Percentiles rank a stretch among this genome's conserved stretches.
Conservation (phyloP, 2,329 filamentous ascomycete species). For the Aspergillus piperis region DNA sequence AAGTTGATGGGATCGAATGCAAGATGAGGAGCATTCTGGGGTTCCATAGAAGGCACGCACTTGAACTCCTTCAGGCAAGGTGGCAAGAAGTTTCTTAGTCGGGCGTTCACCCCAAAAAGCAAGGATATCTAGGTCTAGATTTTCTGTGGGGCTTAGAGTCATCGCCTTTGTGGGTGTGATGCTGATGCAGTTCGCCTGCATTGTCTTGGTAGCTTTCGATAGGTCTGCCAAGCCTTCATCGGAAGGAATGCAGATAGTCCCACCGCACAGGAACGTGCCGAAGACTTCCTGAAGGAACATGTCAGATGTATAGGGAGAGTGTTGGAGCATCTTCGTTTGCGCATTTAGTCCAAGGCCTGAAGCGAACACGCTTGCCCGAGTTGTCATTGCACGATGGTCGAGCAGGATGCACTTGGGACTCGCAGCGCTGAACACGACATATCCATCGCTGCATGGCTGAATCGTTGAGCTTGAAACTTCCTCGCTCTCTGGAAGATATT, state of each 20-base stretch:
- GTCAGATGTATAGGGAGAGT: slow-evolving; percentile 50
- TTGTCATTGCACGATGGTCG: slow-evolving; percentile 36
- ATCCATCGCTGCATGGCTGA: slow-evolving; percentile 27
- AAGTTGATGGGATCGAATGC: slow-evolving; percentile 18
- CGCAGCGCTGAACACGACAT: slow-evolving; percentile 39
- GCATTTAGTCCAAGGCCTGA: slow-evolving; percentile 23
- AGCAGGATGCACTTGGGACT: slow-evolving; percentile 40
- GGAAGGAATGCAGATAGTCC: slow-evolving; percentile 51
- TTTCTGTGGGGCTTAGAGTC: slow-evolving; percentile 29
- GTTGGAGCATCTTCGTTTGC: slow-evolving; percentile 40
- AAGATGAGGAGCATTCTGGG: slow-evolving; percentile 28
- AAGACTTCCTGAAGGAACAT: slow-evolving; percentile 45
- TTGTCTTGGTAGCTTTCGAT: slow-evolving; percentile 53
- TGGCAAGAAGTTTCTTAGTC: background rate
- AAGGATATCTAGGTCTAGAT: slow-evolving; percentile 27
- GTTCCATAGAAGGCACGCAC: slow-evolving; percentile 24
- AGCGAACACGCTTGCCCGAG: slow-evolving; percentile 33
- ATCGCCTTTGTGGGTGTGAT: slow-evolving; percentile 35
- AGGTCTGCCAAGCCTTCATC: slow-evolving; percentile 53
- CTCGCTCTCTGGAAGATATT: slow-evolving; percentile 30
- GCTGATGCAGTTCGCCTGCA: slow-evolving; percentile 33
- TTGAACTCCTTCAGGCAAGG: slow-evolving; percentile 16
- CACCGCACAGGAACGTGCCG: slow-evolving; percentile 43
- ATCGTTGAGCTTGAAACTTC: slow-evolving; percentile 7
- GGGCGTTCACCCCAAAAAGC: slow-evolving; percentile 26